Evolutionary conservation across 306 rosid species (phyloP).

Genomic region (Quercus parvula): DNA sequence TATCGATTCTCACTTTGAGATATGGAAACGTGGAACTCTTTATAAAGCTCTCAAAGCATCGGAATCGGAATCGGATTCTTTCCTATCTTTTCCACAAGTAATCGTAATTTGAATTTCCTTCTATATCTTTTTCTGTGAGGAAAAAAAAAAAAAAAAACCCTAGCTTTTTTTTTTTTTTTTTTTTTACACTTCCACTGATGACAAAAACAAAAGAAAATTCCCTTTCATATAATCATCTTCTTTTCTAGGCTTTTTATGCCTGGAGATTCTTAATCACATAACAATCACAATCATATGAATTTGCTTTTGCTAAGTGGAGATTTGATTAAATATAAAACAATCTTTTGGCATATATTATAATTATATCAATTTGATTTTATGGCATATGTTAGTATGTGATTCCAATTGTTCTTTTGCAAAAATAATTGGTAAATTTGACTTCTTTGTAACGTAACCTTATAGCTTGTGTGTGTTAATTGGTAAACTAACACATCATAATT

Average conservation of each 20-base stretch:
- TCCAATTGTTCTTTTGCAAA: background rate
- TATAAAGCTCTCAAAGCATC: background rate
- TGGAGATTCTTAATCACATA: too few relatives aligned
- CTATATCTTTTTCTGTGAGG: background rate
- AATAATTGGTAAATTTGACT: background rate
- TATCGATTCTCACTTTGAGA: background rate
- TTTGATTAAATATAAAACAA: background rate
- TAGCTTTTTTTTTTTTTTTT: background rate
- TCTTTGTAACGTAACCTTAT: too few relatives aligned
- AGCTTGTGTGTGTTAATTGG: background rate
- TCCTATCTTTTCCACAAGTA: background rate
- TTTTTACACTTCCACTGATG: too few relatives aligned
- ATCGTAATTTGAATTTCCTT: background rate
- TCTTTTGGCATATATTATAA: background rate
- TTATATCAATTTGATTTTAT: background rate
- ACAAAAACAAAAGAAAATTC: too few relatives aligned
- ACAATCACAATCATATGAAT: too few relatives aligned
- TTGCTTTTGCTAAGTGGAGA: too few relatives aligned
- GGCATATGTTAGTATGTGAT: too few relatives aligned
- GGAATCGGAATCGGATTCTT: slow-evolving; percentile 23
- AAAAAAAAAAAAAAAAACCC: background rate
- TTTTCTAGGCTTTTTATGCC: too few relatives aligned
- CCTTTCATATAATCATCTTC: too few relatives aligned
- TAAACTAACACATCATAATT: background rate
- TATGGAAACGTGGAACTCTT: background rate